Percentiles rank a stretch among this genome's conserved stretches.
These are phyloP conservation scores for Trichoderma semiorbis DNA, from an alignment of 2,329 filamentous ascomycete genomes.

Conservation along the genomic window DNA sequence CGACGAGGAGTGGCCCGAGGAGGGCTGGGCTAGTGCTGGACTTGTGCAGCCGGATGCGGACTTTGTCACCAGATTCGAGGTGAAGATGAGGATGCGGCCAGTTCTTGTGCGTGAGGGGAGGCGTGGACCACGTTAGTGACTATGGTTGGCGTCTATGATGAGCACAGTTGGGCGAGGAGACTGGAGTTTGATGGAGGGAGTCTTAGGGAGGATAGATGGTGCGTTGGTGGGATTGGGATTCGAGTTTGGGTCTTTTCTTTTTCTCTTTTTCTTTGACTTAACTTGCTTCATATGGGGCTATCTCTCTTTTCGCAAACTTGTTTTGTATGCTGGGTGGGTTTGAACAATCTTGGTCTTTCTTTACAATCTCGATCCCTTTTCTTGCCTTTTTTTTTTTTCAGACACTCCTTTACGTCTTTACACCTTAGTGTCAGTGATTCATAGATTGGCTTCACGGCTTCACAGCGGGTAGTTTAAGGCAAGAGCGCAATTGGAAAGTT, in stretches of 20 bases:
- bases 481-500: neutral
- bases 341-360: neutral
- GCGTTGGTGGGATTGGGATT: neutral
- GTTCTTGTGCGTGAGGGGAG: neutral
- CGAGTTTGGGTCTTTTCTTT: neutral
- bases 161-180: neutral
- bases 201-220: neutral
- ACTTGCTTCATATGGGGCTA: neutral
- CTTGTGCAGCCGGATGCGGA: neutral
- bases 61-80: neutral
- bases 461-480: neutral
- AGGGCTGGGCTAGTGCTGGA: neutral
- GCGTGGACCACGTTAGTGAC: neutral
- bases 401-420: neutral
- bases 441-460: no score
- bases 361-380: neutral
- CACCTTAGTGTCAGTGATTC: neutral
- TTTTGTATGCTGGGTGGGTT: neutral
- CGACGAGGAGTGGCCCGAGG: conserved; percentile 2
- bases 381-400: neutral
- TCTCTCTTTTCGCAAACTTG: neutral
- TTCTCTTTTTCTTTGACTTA: neutral
- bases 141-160: neutral
- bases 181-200: neutral
- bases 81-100: neutral